Evolutionary conservation across 2,329 filamentous ascomycete species (phyloP), one percentile per base, ranked within the genome.

Genomic region (Peltaster fructicola): DNA sequence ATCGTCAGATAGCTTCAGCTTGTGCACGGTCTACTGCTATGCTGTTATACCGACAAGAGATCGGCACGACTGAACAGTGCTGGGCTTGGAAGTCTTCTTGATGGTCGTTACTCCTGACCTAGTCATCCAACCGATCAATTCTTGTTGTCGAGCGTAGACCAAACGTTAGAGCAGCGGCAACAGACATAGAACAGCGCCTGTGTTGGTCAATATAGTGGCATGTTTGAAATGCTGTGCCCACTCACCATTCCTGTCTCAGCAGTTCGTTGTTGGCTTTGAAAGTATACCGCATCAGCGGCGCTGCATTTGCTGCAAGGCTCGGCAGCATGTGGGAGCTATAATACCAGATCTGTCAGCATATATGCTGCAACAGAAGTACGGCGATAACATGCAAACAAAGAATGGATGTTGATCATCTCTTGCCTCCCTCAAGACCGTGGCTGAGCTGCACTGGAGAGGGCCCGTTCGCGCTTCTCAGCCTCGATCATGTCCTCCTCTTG

Each of bases 171-270:
- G 56, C 88, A 98, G 32, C 73, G 70, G 60, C 79, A 88, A 63
- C 88, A 98, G 28, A 98, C 88, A 36, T 54, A 62, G 44, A 61
- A 63, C 20, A 62, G 51, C 44, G 55, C 57, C 58, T 62, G 33
- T 7, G 22, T 33, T 20, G 35, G 27, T 20, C 23, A 16, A 9
- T 15, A n/a, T n/a, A n/a, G n/a, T n/a, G n/a, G n/a, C n/a, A 29
- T 30, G 6, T 30, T 27, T 14, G 17, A 6, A 20, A 6, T n/a
- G 11, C 13, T 14, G n/a, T 9, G 4, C 5, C 12, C 9, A 39
- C 77, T 63, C 56, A 95, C 88, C 88, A 98, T 98, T 59, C 88
- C 88, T 21, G 88, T 98, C 54, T 95, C 84, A 23, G 81, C 80
- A 40, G 77, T 92, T 54, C 88, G 77, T 60, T 95, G 84, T 51